A percentile compares a stretch with the other conserved stretches of the same genome.
Conservation (phyloP, 352 stramenopile genomes). For the Phytopythium delawarense region DNA sequence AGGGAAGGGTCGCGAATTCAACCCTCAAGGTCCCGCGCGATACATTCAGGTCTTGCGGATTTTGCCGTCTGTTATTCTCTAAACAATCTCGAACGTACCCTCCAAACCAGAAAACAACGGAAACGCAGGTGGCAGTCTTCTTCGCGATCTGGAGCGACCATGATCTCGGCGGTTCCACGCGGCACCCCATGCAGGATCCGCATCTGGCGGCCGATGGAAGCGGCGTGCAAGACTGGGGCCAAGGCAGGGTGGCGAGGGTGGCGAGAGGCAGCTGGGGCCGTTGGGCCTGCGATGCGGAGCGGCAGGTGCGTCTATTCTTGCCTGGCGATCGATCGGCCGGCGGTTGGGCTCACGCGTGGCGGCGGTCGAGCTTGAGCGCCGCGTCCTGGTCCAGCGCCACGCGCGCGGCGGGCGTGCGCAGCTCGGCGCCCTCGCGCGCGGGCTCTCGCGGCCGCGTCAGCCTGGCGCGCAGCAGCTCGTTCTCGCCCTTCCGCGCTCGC, state of each 20-base stretch:
- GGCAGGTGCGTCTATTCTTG: neutral
- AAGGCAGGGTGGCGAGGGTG: no score
- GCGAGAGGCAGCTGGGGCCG: no score
- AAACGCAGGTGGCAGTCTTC: neutral
- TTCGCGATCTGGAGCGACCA: conserved; percentile 1
- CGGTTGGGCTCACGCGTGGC: neutral
- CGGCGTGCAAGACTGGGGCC: no score
- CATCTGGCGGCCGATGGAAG: neutral
- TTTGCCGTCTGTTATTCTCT: neutral
- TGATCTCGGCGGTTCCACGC: neutral
- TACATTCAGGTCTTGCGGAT: neutral
- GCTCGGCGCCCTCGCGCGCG: conserved; percentile 10
- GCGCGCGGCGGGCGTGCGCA: conserved; percentile 20
- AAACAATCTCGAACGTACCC: neutral
- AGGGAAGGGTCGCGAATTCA: neutral
- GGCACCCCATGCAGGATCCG: neutral
- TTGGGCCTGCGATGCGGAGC: neutral
- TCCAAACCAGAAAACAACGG: neutral
- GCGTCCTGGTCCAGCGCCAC: conserved; percentile 16
- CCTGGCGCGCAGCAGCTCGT: conserved; percentile 28
- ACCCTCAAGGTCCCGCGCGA: neutral
- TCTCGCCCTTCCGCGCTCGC: conserved; percentile 26
- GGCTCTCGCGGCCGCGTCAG: conserved; percentile 28
- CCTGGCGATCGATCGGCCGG: neutral
- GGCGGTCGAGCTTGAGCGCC: conserved; percentile 23